Conservation (phyloP, 176 grass and related monocot species). For the Stipa capillata region DNA sequence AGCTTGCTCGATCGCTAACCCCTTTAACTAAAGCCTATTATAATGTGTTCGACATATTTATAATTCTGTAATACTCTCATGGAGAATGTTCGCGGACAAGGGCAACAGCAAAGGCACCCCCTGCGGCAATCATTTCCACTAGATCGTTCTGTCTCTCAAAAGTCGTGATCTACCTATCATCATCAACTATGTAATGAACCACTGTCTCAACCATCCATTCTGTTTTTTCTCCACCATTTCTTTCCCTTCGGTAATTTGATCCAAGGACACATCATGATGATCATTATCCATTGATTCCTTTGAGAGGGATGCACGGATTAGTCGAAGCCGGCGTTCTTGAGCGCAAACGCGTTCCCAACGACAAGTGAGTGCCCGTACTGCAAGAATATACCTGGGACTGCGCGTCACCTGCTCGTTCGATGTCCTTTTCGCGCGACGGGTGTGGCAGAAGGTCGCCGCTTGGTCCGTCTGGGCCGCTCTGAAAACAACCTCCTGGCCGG, state of each 20-base stretch:
- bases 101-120: neutral
- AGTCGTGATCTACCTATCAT: neutral
- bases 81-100: slow-evolving; percentile 35
- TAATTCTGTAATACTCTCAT: neutral
- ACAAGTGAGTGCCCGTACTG: too few species aligned
- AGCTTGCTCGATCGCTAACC: slow-evolving; percentile 9
- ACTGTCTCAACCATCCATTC: neutral
- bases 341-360: too few species aligned
- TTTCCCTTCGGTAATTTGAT: neutral
- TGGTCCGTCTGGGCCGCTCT: too few species aligned
- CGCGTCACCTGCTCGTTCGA: too few species aligned
- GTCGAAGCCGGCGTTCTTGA: too few species aligned
- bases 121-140: slow-evolving; percentile 27
- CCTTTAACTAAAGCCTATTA: neutral
- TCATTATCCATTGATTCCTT: neutral
- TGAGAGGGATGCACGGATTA: neutral
- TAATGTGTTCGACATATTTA: too few species aligned
- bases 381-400: too few species aligned
- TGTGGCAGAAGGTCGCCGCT: too few species aligned
- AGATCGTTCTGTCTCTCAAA: slow-evolving; percentile 19
- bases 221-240: too few species aligned
- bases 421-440: too few species aligned
- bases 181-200: neutral
- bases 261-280: neutral
- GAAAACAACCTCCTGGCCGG: too few species aligned